Evolutionary conservation across 495 filamentous ascomycete genomes (phyloP).

Genomic region (Pseudoneurospora amorphoporcata): DNA sequence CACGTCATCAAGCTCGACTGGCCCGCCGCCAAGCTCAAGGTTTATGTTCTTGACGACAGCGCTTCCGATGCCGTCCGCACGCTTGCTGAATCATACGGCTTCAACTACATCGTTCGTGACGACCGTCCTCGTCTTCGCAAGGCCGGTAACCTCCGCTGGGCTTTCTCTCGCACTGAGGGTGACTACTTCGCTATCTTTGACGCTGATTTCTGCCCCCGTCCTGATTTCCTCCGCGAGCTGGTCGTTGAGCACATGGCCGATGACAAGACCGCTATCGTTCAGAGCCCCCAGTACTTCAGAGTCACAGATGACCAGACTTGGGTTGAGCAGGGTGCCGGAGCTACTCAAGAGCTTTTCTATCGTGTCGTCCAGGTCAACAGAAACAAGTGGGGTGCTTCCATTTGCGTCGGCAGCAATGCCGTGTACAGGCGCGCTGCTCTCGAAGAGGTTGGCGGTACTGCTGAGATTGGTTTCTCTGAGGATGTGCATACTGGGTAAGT

Average conservation of each 20-base stretch:
- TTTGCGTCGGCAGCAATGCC: conserved; percentile 25
- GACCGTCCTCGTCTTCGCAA: conserved; percentile 23
- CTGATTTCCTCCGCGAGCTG: conserved; percentile 19
- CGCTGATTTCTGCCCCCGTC: conserved; percentile 23
- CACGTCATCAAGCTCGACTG: conserved; percentile 22
- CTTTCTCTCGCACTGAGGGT: conserved; percentile 17
- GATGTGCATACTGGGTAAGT: conserved; percentile 25
- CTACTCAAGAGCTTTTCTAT: conserved; percentile 26
- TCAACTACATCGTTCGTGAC: conserved; percentile 23
- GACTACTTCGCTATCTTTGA: conserved; percentile 27
- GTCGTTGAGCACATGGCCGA: conserved; percentile 24
- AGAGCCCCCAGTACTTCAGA: conserved; percentile 22
- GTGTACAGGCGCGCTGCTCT: conserved; percentile 19
- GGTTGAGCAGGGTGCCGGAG: conserved; percentile 26
- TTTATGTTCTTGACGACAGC: conserved; percentile 22
- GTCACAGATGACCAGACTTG: conserved; percentile 23
- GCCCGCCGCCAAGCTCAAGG: conserved; percentile 15
- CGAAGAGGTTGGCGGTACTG: conserved; percentile 20
- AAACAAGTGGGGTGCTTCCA: conserved; percentile 22
- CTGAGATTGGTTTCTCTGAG: conserved; percentile 26
- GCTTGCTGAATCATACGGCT: conserved; percentile 18
- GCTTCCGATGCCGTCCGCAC: conserved; percentile 9
- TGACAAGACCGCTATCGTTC: conserved; percentile 20
- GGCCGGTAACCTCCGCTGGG: conserved; percentile 25
- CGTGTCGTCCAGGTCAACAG: conserved; percentile 25